Percentiles rank a stretch among this genome's conserved stretches.
phyloP scores from a whole-genome alignment of 2,329 filamentous ascomycete species.

The Blumeria graminis region DNA sequence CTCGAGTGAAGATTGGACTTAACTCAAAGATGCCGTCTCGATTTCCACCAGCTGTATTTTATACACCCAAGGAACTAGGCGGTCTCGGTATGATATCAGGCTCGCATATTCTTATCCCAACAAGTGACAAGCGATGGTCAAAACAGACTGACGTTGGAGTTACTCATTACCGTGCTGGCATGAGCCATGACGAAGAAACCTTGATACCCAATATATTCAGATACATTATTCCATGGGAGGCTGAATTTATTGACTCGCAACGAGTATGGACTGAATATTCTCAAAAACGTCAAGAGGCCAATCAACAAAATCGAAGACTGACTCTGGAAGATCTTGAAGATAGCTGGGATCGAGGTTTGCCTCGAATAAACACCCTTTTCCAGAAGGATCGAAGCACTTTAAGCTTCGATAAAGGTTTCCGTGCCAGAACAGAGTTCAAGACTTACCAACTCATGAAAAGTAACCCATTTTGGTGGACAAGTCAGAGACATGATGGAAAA shows the following conservation, averaged over 20 bases:
- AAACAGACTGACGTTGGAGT: constrained; percentile 96
- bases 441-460: constrained; percentile 97
- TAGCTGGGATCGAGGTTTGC: constrained; percentile 92
- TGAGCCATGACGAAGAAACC: constrained; percentile 96
- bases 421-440: constrained; percentile 88
- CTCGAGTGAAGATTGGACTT: constrained; percentile 89
- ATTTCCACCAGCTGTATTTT: constrained; percentile 96
- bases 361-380: constrained; percentile 95
- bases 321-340: constrained; percentile 94
- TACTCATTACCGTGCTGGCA: constrained; percentile 88
- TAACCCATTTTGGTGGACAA: constrained; percentile 99
- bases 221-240: constrained; percentile 98
- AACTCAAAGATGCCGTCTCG: constrained; percentile 99
- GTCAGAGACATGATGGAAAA: constrained; percentile 88
- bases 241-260: constrained; percentile 96
- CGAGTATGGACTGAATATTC: constrained; percentile 98
- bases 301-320: constrained; percentile 84
- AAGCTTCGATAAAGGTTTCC: constrained; percentile 96
- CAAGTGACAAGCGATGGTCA: constrained; percentile 93
- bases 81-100: constrained; percentile 97
- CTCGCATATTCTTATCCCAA: constrained; percentile 89
- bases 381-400: constrained; percentile 94
- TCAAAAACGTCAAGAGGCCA: constrained; percentile 88
- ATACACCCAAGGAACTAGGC: constrained; percentile 92
- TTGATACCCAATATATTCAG: constrained; percentile 97